These are phyloP conservation scores for Corrigiola litoralis DNA, from an alignment of 179 eudicot species.

Conservation along the genomic window DNA sequence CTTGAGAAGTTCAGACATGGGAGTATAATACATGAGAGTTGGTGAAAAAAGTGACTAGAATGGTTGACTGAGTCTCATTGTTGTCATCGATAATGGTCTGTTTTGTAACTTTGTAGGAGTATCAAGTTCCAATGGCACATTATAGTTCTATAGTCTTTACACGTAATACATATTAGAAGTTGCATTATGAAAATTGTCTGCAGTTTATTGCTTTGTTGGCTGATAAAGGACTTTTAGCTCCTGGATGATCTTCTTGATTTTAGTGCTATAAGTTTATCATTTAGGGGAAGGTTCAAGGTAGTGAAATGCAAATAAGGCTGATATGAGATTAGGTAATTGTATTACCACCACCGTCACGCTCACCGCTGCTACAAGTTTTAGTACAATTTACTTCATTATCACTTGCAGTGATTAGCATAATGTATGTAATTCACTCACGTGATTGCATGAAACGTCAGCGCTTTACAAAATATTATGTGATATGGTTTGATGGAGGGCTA, in stretches of 20 bases:
- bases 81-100: constrained; percentile 23
- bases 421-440: constrained; percentile 12
- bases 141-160: constrained; percentile 13
- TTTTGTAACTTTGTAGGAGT: constrained; percentile 22
- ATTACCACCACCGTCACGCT: not conserved
- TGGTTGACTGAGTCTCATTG: constrained; percentile 5
- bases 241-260: constrained; percentile 7
- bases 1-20: too few species aligned
- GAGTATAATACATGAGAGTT: not conserved
- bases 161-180: constrained; percentile 12
- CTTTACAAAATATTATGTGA: constrained; percentile 10
- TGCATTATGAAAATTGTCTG: constrained; percentile 16
- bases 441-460: constrained; percentile 18
- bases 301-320: not conserved
- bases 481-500: constrained; percentile 5
- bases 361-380: not conserved
- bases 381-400: constrained; percentile 5
- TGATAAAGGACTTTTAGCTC: not conserved
- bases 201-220: constrained; percentile 14
- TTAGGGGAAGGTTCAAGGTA: not conserved
- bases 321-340: not conserved
- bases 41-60: not conserved
- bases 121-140: constrained; percentile 58
- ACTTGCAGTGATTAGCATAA: constrained; percentile 1
- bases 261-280: not conserved